Evolutionary conservation across 2,329 filamentous ascomycete species (phyloP), one percentile per base, ranked within the genome.

Genomic region (Sporothrix humicola): DNA sequence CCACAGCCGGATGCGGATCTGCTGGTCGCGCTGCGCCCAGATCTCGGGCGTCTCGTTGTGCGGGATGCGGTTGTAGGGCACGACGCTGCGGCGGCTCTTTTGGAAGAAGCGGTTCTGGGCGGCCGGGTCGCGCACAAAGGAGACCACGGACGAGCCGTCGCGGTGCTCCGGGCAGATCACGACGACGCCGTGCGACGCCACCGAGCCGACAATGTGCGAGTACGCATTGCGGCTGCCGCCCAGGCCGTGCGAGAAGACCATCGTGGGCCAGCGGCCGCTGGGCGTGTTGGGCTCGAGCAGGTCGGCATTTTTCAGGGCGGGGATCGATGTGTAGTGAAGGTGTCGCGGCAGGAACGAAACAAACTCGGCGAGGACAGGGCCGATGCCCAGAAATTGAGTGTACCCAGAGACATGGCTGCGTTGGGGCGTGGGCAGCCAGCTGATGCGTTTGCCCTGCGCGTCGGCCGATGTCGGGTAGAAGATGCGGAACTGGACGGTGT

Each of bases 221-320:
- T 97, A 97, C 12, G 93, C 90, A 78, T 96, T 96, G 76, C 93
- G 88, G 74, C 89, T 91, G 52, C 94, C 94, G 52, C 92, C 94
- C 0, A 97, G 85, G 0, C 94, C 94, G 79, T 97, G 94, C 1
- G 93, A 96, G 82, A 97, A 97, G 75, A 97, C 85, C 84, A 94
- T 90, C 0, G 93, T 92, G 0, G 94, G 93, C 91, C 93, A 96
- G 83, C 89, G 84, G 73, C 85, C 83, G 74, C 83, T 82, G 3
- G 83, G 78, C 8, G 84, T 82, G 12, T 83, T 78, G 74, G 89
- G 79, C 74, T 84, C 74, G 79, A 90, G 86, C 8, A 95, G 81
- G 6, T 86, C 84, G 12, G 92, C 92, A 79, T 94, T 93, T 77
- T 92, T 90, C 76, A 89, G 85, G 37, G 89, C 92, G 6, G 92